Conservation (phyloP, 1,284 basidiomycete genomes). For the Cystobasidium slooffiae region DNA sequence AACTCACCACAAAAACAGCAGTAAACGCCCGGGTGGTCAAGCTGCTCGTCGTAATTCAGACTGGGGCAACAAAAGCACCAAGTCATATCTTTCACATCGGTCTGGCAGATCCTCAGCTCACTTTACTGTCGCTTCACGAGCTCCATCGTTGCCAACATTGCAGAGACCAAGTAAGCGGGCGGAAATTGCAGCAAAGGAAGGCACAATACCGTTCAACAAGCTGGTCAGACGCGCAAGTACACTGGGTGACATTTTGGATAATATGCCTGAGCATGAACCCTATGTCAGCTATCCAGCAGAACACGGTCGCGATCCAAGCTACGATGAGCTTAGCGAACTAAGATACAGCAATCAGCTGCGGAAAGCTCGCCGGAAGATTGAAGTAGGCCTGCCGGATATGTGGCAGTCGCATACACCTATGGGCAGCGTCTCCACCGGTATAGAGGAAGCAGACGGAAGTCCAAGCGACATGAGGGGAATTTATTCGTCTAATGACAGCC, state of each 20-base stretch:
- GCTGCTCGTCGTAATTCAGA: conserved; percentile 10
- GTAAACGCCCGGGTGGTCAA: conserved; percentile 3
- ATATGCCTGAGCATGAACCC: conserved; percentile 27
- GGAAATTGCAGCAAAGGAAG: conserved; percentile 20
- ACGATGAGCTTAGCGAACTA: conserved; percentile 26
- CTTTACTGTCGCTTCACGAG: conserved; percentile 38
- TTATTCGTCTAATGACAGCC: neutral
- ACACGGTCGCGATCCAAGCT: neutral
- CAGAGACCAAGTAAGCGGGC: neutral
- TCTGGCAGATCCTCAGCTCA: conserved; percentile 30
- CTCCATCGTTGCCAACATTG: conserved; percentile 28
- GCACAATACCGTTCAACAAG: conserved; percentile 17
- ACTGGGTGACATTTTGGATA: conserved; percentile 29
- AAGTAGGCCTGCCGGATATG: conserved; percentile 6
- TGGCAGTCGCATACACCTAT: conserved; percentile 15
- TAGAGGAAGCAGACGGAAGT: neutral
- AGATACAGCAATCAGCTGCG: conserved; percentile 27
- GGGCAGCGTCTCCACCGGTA: conserved; percentile 3
- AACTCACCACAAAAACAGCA: neutral
- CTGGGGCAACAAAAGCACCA: conserved; percentile 14
- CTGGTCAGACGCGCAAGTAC: conserved; percentile 30
- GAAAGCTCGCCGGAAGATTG: conserved; percentile 18
- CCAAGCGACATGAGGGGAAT: neutral
- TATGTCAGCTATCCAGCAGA: conserved; percentile 14
- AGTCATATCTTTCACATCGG: conserved; percentile 10